phyloP scores from a whole-genome alignment of 2,329 filamentous ascomycete species.

The Xylaria sp. region DNA sequence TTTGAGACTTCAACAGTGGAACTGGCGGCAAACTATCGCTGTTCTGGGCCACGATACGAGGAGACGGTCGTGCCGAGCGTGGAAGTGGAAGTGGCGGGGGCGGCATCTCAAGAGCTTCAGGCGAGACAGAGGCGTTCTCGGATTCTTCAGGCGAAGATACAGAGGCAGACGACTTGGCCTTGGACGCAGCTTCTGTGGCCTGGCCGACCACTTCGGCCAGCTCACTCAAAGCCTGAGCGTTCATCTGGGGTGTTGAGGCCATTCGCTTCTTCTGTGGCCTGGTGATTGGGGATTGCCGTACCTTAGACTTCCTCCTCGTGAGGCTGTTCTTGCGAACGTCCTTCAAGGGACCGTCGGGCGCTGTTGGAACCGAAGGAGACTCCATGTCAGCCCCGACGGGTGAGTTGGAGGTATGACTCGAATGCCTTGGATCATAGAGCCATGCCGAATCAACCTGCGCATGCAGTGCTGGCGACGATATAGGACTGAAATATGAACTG shows the following conservation, averaged over 20 bases:
- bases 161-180: constrained; percentile 33
- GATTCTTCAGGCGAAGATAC: constrained; percentile 47
- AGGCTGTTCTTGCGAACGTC: constrained; percentile 49
- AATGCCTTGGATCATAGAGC: constrained; percentile 42
- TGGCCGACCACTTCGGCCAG: constrained; percentile 39
- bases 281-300: constrained; percentile 67
- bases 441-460: constrained; percentile 56
- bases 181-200: constrained; percentile 30
- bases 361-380: constrained; percentile 34
- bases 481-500: constrained; percentile 72
- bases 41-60: constrained; percentile 56
- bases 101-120: constrained; percentile 61
- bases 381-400: constrained; percentile 55
- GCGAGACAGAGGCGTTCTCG: constrained; percentile 60
- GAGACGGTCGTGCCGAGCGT: constrained; percentile 60
- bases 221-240: constrained; percentile 51
- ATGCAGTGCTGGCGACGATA: constrained; percentile 74
- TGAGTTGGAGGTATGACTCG: constrained; percentile 42
- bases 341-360: constrained; percentile 45
- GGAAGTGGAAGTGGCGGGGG: constrained; percentile 63
- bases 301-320: constrained; percentile 47
- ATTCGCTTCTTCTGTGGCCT: constrained; percentile 58
- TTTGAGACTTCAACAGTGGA: constrained; percentile 26
- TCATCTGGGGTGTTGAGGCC: constrained; percentile 49
- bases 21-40: constrained; percentile 27